Evolutionary conservation across 2,329 filamentous ascomycete species (phyloP), one percentile per base, ranked within the genome.

Genomic region (Calonectria fujianensis): DNA sequence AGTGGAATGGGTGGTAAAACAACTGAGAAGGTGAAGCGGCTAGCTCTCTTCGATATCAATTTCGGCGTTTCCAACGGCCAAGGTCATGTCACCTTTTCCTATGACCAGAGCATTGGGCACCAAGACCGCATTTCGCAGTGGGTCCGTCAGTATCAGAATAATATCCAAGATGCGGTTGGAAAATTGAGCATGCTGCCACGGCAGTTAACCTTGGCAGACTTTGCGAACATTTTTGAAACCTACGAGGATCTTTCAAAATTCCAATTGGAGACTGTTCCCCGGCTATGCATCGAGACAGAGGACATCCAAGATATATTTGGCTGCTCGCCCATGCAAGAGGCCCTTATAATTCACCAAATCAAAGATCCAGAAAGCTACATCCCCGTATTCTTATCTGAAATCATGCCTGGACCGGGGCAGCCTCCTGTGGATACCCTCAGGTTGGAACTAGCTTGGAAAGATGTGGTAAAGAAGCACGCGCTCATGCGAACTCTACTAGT

Each of bases 401-500:
- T 45, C 24, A 4, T 45, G 20, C n/a, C 13, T 27, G 37, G 37
- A 64, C 20, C 16, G 27, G 27, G 37, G 2, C 20, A 45, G 20
- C 20, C 13, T 9, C 24, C 32, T 29, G 13, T 74, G 3, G 68
- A 77, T 24, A 24, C 54, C 14, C 20, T 11, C 3, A 59, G 68
- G 8, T 20, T 77, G 7, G 6, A 70, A 54, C 4, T 61, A 20
- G 76, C 76, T 1, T 77, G 76, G 76, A 24, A 61, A 4, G 32
- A 48, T 4, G 76, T 77, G 27, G 31, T 74, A 0, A n/a, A 59
- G 29, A 72, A 68, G 0, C 74, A 77, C 18, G 13, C 72, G 20
- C 74, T 77, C 3, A n/a, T 77, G 9, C 74, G 76, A 1, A 45
- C 69, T 16, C 24, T 76, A 0, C 32, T 77, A 10, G 67, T 74